Evolutionary conservation across 306 rosid genomes (phyloP).

Genomic region (Begonia peltatifolia): DNA sequence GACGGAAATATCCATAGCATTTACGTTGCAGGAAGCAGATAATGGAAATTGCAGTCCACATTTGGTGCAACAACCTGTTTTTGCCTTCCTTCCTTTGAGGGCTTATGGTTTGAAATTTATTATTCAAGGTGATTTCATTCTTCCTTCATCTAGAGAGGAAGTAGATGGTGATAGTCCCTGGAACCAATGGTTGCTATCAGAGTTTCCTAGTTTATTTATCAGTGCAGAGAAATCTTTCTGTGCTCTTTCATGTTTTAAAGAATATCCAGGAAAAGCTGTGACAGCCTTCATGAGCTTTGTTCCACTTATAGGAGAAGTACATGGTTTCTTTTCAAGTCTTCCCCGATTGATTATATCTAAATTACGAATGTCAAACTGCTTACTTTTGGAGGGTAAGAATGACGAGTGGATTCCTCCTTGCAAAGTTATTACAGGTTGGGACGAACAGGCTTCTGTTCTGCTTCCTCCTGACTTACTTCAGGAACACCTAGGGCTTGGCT

Average conservation of each 20-base stretch:
- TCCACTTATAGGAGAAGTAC: constrained; percentile 89
- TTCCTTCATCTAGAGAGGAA: constrained; percentile 98
- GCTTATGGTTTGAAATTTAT: constrained; percentile 82
- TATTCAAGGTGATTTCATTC: constrained; percentile 92
- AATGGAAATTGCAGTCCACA: constrained; percentile 39
- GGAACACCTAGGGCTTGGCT: constrained; percentile 75
- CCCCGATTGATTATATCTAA: constrained; percentile 66
- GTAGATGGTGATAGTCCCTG: constrained; percentile 94
- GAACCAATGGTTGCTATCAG: constrained; percentile 90
- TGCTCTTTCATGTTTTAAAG: constrained; percentile 60
- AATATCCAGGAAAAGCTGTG: constrained; percentile 69
- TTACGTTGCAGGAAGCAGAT: constrained; percentile 57
- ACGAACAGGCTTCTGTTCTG: constrained; percentile 46
- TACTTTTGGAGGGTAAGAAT: constrained; percentile 57
- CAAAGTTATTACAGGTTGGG: constrained; percentile 87
- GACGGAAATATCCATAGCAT: constrained; percentile 85
- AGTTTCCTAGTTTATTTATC: constrained; percentile 81
- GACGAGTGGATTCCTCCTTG: constrained; percentile 76
- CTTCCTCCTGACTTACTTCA: constrained; percentile 51
- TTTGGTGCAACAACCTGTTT: constrained; percentile 71
- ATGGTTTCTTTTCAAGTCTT: constrained; percentile 84
- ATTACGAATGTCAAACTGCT: constrained; percentile 59
- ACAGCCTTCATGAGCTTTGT: constrained; percentile 82
- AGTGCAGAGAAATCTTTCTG: constrained; percentile 62
- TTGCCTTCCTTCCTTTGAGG: constrained; percentile 91